These are phyloP conservation scores for Malassezia vespertilionis DNA, from an alignment of 1,284 basidiomycete genomes.

Conservation along the genomic window DNA sequence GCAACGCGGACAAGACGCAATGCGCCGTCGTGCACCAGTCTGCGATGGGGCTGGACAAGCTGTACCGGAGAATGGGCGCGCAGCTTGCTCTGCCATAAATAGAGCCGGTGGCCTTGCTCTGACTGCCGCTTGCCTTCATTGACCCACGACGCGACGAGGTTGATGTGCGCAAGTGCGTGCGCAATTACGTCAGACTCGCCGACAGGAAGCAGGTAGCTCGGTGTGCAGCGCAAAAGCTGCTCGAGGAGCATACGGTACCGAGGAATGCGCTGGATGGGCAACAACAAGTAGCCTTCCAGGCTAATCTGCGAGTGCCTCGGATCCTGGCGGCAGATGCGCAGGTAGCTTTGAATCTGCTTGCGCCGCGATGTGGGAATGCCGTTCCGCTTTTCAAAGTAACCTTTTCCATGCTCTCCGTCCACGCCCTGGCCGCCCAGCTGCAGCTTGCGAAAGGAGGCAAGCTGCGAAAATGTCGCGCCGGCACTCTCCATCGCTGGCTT, in stretches of 20 bases:
- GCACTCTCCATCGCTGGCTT: conserved; percentile 5
- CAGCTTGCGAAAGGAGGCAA: background rate
- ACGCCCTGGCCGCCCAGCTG: background rate
- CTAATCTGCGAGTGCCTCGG: conserved; percentile 92
- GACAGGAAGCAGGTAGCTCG: conserved; percentile 19
- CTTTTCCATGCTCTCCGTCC: background rate
- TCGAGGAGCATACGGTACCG: conserved; percentile 69
- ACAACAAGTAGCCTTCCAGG: conserved; percentile 80
- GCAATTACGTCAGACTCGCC: conserved; percentile 20
- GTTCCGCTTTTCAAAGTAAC: background rate
- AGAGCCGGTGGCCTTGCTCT: conserved; percentile 29
- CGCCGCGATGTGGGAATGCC: background rate
- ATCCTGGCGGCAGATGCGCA: conserved; percentile 45
- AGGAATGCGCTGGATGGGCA: conserved; percentile 91
- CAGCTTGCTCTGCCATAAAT: conserved; percentile 71
- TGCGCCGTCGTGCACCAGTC: conserved; percentile 56
- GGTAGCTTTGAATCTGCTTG: conserved; percentile 26
- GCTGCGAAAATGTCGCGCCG: background rate
- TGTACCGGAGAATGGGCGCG: conserved; percentile 83
- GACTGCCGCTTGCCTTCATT: conserved; percentile 49
- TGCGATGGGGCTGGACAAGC: conserved; percentile 89
- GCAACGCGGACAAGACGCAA: conserved; percentile 75
- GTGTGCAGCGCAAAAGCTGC: conserved; percentile 37
- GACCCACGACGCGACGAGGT: conserved; percentile 37
- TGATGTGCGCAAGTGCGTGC: conserved; percentile 34